A percentile compares a stretch with the other conserved stretches of the same genome.
Conservation (phyloP, 768 basidiomycete genomes). For the Nidularia sp. region DNA sequence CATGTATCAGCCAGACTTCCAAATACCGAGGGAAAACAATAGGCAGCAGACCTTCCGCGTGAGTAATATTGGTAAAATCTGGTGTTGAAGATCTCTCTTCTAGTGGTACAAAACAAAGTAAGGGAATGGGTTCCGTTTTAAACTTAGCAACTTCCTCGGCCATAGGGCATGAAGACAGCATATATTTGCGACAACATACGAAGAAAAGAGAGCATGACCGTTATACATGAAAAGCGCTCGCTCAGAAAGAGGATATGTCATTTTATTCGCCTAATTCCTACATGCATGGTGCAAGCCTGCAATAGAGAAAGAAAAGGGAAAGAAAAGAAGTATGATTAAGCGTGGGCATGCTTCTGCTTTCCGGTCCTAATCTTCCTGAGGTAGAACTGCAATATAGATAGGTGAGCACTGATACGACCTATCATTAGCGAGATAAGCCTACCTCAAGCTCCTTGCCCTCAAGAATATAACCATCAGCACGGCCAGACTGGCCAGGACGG, state of each 20-base stretch:
- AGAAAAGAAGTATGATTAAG: conserved; percentile 20
- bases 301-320: conserved; percentile 7
- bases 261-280: conserved; percentile 14
- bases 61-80: no score
- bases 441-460: conserved; percentile 99
- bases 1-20: no score
- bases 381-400: conserved; percentile 68
- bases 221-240: neutral
- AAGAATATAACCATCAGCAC: conserved; percentile 94
- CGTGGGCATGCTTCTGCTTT: conserved; percentile 90
- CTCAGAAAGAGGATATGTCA: conserved; percentile 4
- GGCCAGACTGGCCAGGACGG: conserved; percentile 95
- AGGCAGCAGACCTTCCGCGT: no score
- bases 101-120: neutral
- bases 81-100: no score
- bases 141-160: neutral
- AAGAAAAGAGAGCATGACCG: neutral
- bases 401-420: neutral
- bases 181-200: neutral
- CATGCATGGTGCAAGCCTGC: neutral
- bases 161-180: neutral
- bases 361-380: conserved; percentile 87
- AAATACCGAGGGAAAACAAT: no score
- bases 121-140: neutral
- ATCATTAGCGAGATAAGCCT: conserved; percentile 13